Percentiles rank a stretch among this genome's conserved stretches.
Conservation (phyloP, 352 stramenopile species). For the Elongisporangium undulatum region DNA sequence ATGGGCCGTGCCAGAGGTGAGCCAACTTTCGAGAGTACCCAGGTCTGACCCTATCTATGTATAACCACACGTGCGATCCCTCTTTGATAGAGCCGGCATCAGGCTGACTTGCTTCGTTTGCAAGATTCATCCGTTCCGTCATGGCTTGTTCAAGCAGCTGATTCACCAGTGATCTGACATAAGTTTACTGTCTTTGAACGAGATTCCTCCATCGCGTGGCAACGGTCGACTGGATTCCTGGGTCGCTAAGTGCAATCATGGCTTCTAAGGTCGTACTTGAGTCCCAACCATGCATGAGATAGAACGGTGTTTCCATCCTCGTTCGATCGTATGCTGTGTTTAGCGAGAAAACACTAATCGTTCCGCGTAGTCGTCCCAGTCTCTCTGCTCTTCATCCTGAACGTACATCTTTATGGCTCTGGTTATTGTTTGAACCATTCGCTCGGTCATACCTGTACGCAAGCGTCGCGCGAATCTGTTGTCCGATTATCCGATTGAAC, state of each 20-base stretch:
- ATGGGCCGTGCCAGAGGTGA: conserved; percentile 21
- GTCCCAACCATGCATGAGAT: conserved; percentile 18
- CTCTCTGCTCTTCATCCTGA: conserved; percentile 7
- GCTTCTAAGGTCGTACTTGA: conserved; percentile 7
- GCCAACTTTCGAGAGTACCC: conserved; percentile 12
- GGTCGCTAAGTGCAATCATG: background rate
- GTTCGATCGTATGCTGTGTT: conserved; percentile 13
- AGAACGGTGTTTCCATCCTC: conserved; percentile 11
- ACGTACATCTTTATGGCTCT: conserved; percentile 14
- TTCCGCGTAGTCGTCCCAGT: conserved; percentile 27
- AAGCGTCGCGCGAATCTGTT: conserved; percentile 9
- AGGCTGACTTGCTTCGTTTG: too few relatives aligned
- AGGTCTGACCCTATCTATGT: conserved; percentile 12
- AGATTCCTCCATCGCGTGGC: conserved; percentile 1
- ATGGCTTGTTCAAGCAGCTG: background rate
- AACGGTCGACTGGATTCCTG: background rate
- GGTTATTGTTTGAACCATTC: conserved; percentile 20
- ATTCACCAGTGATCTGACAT: background rate
- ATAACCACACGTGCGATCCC: conserved; percentile 18
- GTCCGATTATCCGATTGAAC: conserved; percentile 12
- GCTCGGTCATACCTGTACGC: conserved; percentile 11
- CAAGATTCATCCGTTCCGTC: background rate
- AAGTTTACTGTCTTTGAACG: conserved; percentile 1
- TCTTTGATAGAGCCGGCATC: background rate
- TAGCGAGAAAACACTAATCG: conserved; percentile 14